These are phyloP conservation scores for Aethionema arabicum DNA, from an alignment of 345 rosid genomes.

Conservation along the genomic window DNA sequence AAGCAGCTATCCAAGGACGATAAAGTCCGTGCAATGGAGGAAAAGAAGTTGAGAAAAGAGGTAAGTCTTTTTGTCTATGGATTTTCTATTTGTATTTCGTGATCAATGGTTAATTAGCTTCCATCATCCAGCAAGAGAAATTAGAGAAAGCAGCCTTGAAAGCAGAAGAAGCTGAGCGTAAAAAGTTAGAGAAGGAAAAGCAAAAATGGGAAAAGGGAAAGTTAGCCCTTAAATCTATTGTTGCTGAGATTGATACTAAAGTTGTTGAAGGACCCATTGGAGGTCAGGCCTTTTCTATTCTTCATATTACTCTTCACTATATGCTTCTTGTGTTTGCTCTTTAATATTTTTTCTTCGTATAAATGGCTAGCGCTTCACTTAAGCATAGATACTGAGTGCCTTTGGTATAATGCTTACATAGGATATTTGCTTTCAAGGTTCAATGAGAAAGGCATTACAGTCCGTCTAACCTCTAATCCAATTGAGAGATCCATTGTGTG, in stretches of 20 bases:
- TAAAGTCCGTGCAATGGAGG: conserved; percentile 54
- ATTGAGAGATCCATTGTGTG: conserved; percentile 84
- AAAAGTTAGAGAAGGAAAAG: conserved; percentile 69
- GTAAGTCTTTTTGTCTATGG: conserved; percentile 37
- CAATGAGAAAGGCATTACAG: conserved; percentile 73
- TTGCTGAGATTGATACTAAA: conserved; percentile 76
- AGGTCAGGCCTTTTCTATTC: conserved; percentile 48
- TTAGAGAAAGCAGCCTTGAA: conserved; percentile 69
- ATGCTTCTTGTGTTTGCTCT: conserved; percentile 23
- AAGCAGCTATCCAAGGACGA: conserved; percentile 57
- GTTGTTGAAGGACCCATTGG: conserved; percentile 85
- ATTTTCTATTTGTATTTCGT: conserved; percentile 10
- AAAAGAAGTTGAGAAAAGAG: conserved; percentile 74
- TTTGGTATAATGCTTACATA: conserved; percentile 38
- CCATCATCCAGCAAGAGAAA: conserved; percentile 69
- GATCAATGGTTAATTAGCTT: conserved; percentile 23
- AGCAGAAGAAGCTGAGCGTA: conserved; percentile 82
- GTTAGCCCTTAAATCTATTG: conserved; percentile 76
- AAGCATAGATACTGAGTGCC: conserved; percentile 32
- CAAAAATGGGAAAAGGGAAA: conserved; percentile 92
- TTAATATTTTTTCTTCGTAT: conserved; percentile 8
- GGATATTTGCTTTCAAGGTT: conserved; percentile 85
- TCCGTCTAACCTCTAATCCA: conserved; percentile 67
- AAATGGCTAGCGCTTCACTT: neutral
- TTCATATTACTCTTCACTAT: conserved; percentile 5